Evolutionary conservation across 2,329 filamentous ascomycete species (phyloP).

Genomic region (Hortaea werneckii): DNA sequence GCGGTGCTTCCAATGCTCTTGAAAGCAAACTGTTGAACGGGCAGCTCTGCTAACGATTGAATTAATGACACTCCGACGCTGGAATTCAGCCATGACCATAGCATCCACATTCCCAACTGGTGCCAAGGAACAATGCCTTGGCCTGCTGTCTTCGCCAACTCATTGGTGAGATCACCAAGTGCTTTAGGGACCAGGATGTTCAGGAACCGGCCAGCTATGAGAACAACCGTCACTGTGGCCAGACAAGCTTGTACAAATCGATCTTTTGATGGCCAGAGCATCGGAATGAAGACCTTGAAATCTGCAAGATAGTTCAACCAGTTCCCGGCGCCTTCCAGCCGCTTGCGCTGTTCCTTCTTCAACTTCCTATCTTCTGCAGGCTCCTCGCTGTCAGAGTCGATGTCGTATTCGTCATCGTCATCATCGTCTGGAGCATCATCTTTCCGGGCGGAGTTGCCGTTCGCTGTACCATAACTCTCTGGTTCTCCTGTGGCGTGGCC

Average conservation of each 20-base stretch:
- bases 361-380: slow-evolving; percentile 47
- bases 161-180: slow-evolving; percentile 67
- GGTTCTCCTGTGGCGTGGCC: slow-evolving; percentile 4
- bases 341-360: slow-evolving; percentile 45
- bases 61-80: slow-evolving; percentile 42
- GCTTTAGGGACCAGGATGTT: slow-evolving; percentile 73
- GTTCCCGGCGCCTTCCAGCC: slow-evolving; percentile 62
- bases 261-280: slow-evolving; percentile 65
- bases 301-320: slow-evolving; percentile 69
- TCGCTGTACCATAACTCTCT: slow-evolving; percentile 4
- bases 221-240: slow-evolving; percentile 54
- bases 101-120: slow-evolving; percentile 43
- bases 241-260: slow-evolving; percentile 57
- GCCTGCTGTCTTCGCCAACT: slow-evolving; percentile 44
- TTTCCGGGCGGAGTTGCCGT: not conserved
- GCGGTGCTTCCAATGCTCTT: slow-evolving; percentile 49
- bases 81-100: slow-evolving; percentile 41
- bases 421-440: slow-evolving; percentile 2
- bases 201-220: slow-evolving; percentile 60
- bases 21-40: slow-evolving; percentile 49
- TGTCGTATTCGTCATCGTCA: slow-evolving; percentile 12
- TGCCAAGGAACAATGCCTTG: slow-evolving; percentile 41
- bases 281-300: slow-evolving; percentile 65
- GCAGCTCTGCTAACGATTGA: slow-evolving; percentile 42
- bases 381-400: slow-evolving; percentile 41